These are phyloP conservation scores for Paracorniculantispora psalliotae DNA, from an alignment of 2,329 filamentous ascomycete genomes.

Conservation along the genomic window DNA sequence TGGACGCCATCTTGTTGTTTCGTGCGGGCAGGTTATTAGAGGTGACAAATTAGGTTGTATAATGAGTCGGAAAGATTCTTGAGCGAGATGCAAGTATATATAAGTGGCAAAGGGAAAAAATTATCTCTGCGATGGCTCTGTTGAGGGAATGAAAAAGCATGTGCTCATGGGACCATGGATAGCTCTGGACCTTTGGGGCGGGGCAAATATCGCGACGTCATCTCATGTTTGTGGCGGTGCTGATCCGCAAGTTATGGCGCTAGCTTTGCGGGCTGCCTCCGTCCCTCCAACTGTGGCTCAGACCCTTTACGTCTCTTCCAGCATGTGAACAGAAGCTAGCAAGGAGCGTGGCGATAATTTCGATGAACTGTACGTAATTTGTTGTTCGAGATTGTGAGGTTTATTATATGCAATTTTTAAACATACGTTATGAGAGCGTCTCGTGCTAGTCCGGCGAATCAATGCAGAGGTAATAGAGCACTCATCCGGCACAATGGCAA, in stretches of 20 bases:
- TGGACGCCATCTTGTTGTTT: conserved; percentile 47
- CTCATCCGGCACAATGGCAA: no score
- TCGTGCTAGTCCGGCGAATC: no score
- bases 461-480: no score
- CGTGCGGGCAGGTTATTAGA: conserved; percentile 7
- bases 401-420: no score
- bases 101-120: neutral
- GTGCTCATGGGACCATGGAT: conserved; percentile 5
- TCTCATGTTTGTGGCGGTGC: conserved; percentile 10
- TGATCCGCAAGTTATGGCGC: conserved; percentile 1
- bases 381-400: neutral
- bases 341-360: neutral
- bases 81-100: neutral
- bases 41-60: neutral
- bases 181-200: conserved; percentile 9
- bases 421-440: no score
- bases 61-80: neutral
- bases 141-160: conserved; percentile 8
- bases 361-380: neutral
- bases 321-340: neutral
- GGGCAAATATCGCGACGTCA: conserved; percentile 14
- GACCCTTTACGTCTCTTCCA: neutral
- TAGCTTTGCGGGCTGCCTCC: conserved; percentile 6
- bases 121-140: neutral
- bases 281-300: neutral